Evolutionary conservation across 2,329 filamentous ascomycete genomes (phyloP).

Genomic region (Colletotrichum graminicola): DNA sequence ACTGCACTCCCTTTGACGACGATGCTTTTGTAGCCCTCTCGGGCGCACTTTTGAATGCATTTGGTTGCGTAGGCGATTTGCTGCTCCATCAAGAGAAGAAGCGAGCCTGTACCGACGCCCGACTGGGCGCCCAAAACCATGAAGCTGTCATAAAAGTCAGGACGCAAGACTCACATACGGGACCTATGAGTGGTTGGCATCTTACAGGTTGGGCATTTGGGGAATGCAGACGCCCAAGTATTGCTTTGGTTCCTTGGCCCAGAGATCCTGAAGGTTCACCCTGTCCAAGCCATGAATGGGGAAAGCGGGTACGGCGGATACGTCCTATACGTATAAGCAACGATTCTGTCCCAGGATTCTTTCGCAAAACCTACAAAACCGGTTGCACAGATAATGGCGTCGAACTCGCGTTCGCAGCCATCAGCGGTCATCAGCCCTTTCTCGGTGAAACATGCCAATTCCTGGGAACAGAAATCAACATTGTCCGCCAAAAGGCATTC

Average conservation of each 20-base stretch:
- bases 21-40: slow-evolving; percentile 4
- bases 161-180: fast-evolving
- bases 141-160: background rate
- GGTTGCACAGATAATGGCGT: slow-evolving; percentile 24
- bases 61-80: background rate
- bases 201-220: slow-evolving; percentile 16
- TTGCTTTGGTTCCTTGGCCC: slow-evolving; percentile 2
- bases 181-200: fast-evolving
- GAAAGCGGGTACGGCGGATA: background rate
- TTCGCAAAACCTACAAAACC: slow-evolving; percentile 3
- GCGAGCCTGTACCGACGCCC: background rate
- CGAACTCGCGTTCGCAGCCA: background rate
- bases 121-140: background rate
- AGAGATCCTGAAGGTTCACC: slow-evolving; percentile 9
- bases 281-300: background rate
- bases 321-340: background rate
- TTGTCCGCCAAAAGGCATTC: slow-evolving; percentile 11
- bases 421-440: slow-evolving; percentile 4
- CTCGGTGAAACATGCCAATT: background rate
- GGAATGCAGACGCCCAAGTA: slow-evolving; percentile 1
- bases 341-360: background rate
- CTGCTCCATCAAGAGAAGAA: slow-evolving; percentile 8
- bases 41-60: slow-evolving; percentile 2
- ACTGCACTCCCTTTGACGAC: background rate
- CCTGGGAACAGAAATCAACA: slow-evolving; percentile 9